Conservation (phyloP, 169 alveolate genomes). For the Plasmodium inui region DNA sequence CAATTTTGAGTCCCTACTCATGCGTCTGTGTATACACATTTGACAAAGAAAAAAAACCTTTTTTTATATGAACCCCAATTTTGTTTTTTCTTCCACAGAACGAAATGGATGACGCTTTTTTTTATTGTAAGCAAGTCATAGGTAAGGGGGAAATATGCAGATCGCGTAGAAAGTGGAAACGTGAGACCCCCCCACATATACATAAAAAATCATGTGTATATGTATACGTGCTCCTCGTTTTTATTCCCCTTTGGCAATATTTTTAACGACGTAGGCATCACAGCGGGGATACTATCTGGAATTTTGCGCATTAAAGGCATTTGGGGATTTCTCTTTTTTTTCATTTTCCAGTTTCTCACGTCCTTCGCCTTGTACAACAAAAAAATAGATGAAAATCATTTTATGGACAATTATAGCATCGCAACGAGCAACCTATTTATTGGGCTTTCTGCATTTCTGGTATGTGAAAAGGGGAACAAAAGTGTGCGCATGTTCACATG, state of each 20-base stretch:
- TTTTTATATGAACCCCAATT: slow-evolving; percentile 5
- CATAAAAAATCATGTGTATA: background rate
- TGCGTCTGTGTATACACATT: slow-evolving; percentile 18
- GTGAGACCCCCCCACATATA: background rate
- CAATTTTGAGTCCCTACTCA: background rate
- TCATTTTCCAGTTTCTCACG: slow-evolving; percentile 42
- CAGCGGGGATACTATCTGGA: slow-evolving; percentile 66
- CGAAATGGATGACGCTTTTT: slow-evolving; percentile 74
- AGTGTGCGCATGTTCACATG: background rate
- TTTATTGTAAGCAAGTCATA: slow-evolving; percentile 64
- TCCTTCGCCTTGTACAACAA: slow-evolving; percentile 54
- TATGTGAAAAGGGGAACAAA: background rate
- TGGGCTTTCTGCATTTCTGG: slow-evolving; percentile 74
- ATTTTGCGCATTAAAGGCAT: slow-evolving; percentile 45
- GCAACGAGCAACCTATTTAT: slow-evolving; percentile 60
- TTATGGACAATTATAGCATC: slow-evolving; percentile 58
- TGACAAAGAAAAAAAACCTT: background rate
- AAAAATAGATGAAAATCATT: slow-evolving; percentile 74
- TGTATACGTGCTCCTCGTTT: background rate
- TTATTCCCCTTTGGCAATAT: background rate
- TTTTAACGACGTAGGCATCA: slow-evolving; percentile 39
- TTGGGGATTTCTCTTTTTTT: slow-evolving; percentile 65
- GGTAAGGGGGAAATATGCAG: slow-evolving; percentile 9
- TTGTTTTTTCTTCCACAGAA: slow-evolving; percentile 29
- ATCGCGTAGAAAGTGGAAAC: background rate